Conservation (phyloP, 1,139 yeast species). For the Wickerhamomyces sp. region DNA sequence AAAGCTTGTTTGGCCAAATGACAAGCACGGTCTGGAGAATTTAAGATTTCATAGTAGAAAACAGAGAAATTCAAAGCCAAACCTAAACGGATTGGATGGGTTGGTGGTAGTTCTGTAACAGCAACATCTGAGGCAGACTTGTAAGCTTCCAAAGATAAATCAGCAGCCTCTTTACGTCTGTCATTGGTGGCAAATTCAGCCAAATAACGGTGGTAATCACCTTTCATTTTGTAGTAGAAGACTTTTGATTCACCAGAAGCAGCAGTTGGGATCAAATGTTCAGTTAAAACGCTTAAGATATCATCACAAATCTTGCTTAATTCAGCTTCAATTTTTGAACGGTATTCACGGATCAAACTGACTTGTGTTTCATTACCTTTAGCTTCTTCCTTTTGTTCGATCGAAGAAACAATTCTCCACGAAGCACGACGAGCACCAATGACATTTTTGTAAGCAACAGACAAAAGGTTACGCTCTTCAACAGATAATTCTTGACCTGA, state of each 20-base stretch:
- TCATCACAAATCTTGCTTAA: constrained; percentile 93
- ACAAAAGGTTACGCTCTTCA: constrained; percentile 94
- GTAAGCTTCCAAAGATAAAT: constrained; percentile 89
- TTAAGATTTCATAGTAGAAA: constrained; percentile 95
- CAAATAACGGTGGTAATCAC: constrained; percentile 98
- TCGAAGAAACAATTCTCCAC: constrained; percentile 97
- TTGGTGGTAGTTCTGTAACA: constrained; percentile 93
- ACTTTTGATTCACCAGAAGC: constrained; percentile 97
- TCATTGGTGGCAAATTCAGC: constrained; percentile 94
- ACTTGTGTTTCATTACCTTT: constrained; percentile 91
- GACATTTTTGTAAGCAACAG: constrained; percentile 97
- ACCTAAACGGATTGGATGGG: constrained; percentile 98
- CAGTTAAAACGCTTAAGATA: constrained; percentile 79
- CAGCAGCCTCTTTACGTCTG: constrained; percentile 90
- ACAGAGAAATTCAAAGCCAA: constrained; percentile 97
- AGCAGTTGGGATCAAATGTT: constrained; percentile 90
- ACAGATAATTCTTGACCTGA: constrained; percentile 94
- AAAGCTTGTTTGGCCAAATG: constrained; percentile 98
- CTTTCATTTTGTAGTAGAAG: constrained; percentile 98
- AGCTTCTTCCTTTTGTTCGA: constrained; percentile 97
- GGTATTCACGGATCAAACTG: constrained; percentile 85
- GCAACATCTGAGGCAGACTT: constrained; percentile 96
- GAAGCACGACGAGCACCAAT: constrained; percentile 99
- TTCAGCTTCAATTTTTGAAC: constrained; percentile 91
- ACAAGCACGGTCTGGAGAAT: constrained; percentile 98